These are phyloP conservation scores for Tieghemostelium lacteum DNA, from an alignment of 78 protist species.

Conservation along the genomic window DNA sequence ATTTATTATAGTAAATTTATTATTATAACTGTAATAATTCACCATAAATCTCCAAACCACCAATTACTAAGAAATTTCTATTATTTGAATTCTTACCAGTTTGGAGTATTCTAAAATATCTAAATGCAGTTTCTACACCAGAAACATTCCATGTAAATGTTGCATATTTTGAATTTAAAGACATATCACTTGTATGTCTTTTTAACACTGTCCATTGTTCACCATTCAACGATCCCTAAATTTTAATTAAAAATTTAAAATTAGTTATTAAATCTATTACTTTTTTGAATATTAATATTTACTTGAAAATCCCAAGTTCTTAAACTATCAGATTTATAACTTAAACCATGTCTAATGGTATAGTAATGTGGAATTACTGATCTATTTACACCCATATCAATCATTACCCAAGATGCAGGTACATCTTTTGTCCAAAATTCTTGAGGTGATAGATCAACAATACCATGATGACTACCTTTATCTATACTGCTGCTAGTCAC, in stretches of 20 bases:
- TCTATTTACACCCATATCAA: slow-evolving; percentile 84
- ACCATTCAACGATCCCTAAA: slow-evolving; percentile 81
- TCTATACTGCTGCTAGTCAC: slow-evolving; percentile 41
- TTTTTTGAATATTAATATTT: not conserved
- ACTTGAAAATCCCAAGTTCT: slow-evolving; percentile 89
- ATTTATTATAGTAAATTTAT: no score
- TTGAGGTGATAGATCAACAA: slow-evolving; percentile 43
- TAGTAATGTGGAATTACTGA: slow-evolving; percentile 69
- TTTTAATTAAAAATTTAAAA: not conserved
- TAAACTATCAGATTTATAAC: slow-evolving; percentile 82
- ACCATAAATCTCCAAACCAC: slow-evolving; percentile 89
- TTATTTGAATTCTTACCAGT: slow-evolving; percentile 84
- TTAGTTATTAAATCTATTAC: not conserved
- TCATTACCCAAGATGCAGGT: slow-evolving; percentile 88
- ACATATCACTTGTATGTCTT: slow-evolving; percentile 78
- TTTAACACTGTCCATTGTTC: slow-evolving; percentile 84
- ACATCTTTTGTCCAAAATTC: slow-evolving; percentile 90
- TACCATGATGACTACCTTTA: slow-evolving; percentile 43
- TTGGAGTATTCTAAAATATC: slow-evolving; percentile 84
- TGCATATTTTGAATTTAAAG: slow-evolving; percentile 84
- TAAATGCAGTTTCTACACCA: slow-evolving; percentile 64
- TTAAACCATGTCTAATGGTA: slow-evolving; percentile 88
- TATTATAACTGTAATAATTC: slow-evolving; percentile 58
- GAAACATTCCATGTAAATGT: slow-evolving; percentile 77
- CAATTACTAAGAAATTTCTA: slow-evolving; percentile 82